These are phyloP conservation scores for Wickerhamomyces ciferrii DNA, from an alignment of 805 yeast species.

Conservation along the genomic window DNA sequence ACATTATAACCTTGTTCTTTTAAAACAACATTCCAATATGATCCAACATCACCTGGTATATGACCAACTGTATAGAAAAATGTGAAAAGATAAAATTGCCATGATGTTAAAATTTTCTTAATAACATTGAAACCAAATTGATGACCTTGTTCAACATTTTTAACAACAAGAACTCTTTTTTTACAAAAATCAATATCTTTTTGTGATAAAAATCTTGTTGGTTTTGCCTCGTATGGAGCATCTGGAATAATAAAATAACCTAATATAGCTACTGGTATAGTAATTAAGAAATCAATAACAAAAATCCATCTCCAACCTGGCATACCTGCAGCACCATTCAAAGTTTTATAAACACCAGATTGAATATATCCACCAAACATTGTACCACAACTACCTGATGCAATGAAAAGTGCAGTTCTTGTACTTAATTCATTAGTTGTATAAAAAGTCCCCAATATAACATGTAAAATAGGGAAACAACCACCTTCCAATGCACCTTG, in stretches of 20 bases:
- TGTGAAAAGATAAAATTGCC: constrained; percentile 2
- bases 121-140: background rate
- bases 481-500: background rate
- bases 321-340: constrained; percentile 32
- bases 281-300: constrained; percentile 38
- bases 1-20: constrained; percentile 1
- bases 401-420: background rate
- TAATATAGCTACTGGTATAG: constrained; percentile 41
- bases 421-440: background rate
- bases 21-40: background rate
- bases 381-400: background rate
- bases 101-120: background rate
- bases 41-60: background rate
- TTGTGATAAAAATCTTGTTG: background rate
- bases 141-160: background rate
- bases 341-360: constrained; percentile 30
- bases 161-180: background rate
- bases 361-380: constrained; percentile 31
- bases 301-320: constrained; percentile 21
- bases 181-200: constrained; percentile 1
- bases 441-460: background rate
- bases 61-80: background rate
- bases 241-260: constrained; percentile 43
- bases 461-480: background rate
- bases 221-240: constrained; percentile 12